Evolutionary conservation across 148 eudicot species (phyloP), one percentile per base, ranked within the genome.

Genomic region (Bassia scoparia): DNA sequence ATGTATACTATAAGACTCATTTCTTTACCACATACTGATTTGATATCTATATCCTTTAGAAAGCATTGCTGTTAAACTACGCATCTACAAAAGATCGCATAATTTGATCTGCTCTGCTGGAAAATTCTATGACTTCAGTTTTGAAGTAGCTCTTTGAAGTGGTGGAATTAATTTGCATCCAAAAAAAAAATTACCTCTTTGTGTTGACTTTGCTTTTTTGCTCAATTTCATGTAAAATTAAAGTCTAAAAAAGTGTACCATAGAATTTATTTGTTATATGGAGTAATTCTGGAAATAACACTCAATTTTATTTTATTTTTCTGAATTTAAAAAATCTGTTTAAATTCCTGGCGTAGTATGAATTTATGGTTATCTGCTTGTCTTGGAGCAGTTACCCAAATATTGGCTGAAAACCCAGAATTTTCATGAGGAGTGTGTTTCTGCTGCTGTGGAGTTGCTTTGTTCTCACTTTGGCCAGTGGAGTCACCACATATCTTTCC

Each of bases 401-500:
- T 73, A 80, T 84, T 88, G 85, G 85, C 77, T 90, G 70, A 96
- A 92, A 81, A 83, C 87, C 29, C 86, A 60, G 55, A 83, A 81
- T 63, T 89, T 87, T 74, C 96, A 86, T 83, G 89, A 87, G 38
- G 90, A 96, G 81, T 90, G 94, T 75, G 81, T 90, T 76, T 61
- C 41, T 48, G 86, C 86, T 60, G 77, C 86, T 21, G 68, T 96
- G 61, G 94, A 92, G 75, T 81, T 86, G 73, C 96, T 96, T 12
- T 78, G 87, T 29, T 71, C 72, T 10, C 97, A 96, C 85, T 90
- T 92, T 78, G 67, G 83, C 62, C 96, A 88, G 74, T 92, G 99
- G 99, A 90, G 94, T 72, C 84, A 81, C 79, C 87, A 90, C 82
- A 89, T 96, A 68, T 90, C 99, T 61, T 92, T 90, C 77, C 99